Conservation (phyloP, 106 monocot species). For the Dendrobium chrysotoxum region DNA sequence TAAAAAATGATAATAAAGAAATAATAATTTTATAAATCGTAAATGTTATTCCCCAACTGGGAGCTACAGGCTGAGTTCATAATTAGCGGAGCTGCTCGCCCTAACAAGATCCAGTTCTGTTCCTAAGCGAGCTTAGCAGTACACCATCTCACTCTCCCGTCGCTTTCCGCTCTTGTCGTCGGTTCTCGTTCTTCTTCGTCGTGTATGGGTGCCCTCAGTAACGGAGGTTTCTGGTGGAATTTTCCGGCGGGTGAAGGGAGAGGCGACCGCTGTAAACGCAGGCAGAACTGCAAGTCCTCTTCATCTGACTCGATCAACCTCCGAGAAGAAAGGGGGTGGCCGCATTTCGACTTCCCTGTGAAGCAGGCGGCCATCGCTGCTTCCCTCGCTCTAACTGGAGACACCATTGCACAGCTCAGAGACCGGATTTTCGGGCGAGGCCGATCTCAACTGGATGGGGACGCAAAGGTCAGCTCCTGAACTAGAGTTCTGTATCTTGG, state of each 20-base stretch:
- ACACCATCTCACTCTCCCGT: neutral
- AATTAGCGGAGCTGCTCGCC: too few relatives aligned
- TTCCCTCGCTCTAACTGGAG: slow-evolving; percentile 66
- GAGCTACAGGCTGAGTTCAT: too few relatives aligned
- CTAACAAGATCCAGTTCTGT: too few relatives aligned
- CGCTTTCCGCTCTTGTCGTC: neutral
- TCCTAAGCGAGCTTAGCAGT: too few relatives aligned
- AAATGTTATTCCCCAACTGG: too few relatives aligned
- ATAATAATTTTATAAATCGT: too few relatives aligned
- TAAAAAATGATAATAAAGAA: too few relatives aligned
- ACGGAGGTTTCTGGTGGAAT: slow-evolving; percentile 27
- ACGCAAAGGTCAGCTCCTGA: slow-evolving; percentile 30
- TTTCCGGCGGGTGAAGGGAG: slow-evolving; percentile 5
- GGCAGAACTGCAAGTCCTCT: neutral
- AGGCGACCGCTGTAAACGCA: neutral
- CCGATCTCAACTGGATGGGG: neutral
- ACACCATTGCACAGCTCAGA: slow-evolving; percentile 85
- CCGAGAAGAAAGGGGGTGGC: slow-evolving; percentile 29
- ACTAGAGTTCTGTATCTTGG: neutral
- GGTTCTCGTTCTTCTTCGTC: neutral
- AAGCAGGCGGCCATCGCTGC: slow-evolving; percentile 77
- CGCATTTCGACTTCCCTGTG: slow-evolving; percentile 44
- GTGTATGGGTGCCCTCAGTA: slow-evolving; percentile 37
- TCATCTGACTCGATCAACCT: slow-evolving; percentile 19
- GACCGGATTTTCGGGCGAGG: slow-evolving; percentile 14